Evolutionary conservation across 2,329 filamentous ascomycete species (phyloP), one percentile per base, ranked within the genome.

Genomic region (Diplodia corticola): DNA sequence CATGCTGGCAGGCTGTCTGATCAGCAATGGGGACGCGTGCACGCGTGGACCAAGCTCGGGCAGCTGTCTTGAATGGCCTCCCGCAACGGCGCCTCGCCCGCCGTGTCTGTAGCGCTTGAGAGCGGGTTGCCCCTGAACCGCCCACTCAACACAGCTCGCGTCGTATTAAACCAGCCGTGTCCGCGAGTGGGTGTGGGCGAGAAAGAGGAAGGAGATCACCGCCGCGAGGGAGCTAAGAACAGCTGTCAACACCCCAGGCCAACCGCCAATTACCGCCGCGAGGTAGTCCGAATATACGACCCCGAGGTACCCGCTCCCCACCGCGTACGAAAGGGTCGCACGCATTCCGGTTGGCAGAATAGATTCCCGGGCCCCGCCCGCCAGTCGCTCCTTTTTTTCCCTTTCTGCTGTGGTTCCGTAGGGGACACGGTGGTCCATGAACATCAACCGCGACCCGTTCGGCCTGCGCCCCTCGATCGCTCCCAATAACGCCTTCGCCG

Each of bases 371-470:
- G 53, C 63, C 63, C 53, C 57, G 57, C 57, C 37, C 33, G 33
- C 24, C 51, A 35, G 51, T 57, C 63, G 50, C 63, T 65, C 63
- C 50, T 65, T 57, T 57, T 55, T 22, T 33, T 7, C 22, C 7
- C 30, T 12, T 17, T 22, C 6, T 6, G 3, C 4, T 12, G 30
- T 3, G 22, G 7, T 50, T 50, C 28, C 37, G 24, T 40, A 20
- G 17, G 37, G 40, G 20, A 44, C 40, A 44, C 46, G 46, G 40
- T 35, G 15, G 48, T 51, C 46, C 59, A 65, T 65, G 64, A 65
- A 65, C 54, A 65, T 65, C 76, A 79, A 76, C 70, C 75, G 80
- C 70, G 80, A 81, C 71, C 79, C 80, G 15, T 81, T 82, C 76
- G 80, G 78, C 71, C 71, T 81, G 69, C 80, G 79, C 70, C 69